Percentiles rank a stretch among this genome's conserved stretches.
Evolutionary conservation across 2,329 filamentous ascomycete species (phyloP).

Genomic region (Sordariomycetes sp.): DNA sequence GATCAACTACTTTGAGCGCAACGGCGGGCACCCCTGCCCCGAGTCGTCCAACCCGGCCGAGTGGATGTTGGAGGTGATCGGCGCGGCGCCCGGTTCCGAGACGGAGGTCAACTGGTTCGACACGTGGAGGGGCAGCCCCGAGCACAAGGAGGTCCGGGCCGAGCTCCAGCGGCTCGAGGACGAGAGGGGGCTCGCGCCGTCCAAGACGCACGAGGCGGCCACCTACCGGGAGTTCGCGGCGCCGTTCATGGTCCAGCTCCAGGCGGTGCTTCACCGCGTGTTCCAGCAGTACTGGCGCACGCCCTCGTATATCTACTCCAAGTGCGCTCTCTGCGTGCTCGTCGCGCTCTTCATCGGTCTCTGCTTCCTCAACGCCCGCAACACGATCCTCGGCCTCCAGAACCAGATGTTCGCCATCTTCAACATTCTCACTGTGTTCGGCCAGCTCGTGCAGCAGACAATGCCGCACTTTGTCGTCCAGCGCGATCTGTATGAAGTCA

Average conservation of each 20-base stretch:
- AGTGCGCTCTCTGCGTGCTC: conserved; percentile 55
- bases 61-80: conserved; percentile 60
- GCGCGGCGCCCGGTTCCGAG: conserved; percentile 52
- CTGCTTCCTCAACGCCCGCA: conserved; percentile 63
- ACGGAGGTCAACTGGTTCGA: conserved; percentile 57
- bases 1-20: conserved; percentile 65
- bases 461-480: conserved; percentile 84
- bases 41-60: conserved; percentile 68
- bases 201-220: conserved; percentile 21
- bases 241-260: conserved; percentile 57
- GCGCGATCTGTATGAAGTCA: conserved; percentile 72
- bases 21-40: conserved; percentile 56
- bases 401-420: conserved; percentile 84
- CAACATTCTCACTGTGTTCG: conserved; percentile 74
- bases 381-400: conserved; percentile 67
- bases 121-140: conserved; percentile 47
- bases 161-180: conserved; percentile 48
- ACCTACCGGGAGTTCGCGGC: conserved; percentile 71
- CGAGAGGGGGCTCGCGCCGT: conserved; percentile 22
- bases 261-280: conserved; percentile 59
- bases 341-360: conserved; percentile 71
- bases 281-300: conserved; percentile 92
- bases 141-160: conserved; percentile 41
- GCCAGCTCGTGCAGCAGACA: conserved; percentile 66
- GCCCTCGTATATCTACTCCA: conserved; percentile 84